Evolutionary conservation across 768 basidiomycete genomes (phyloP).

Genomic region (Tricholoma sp.): DNA sequence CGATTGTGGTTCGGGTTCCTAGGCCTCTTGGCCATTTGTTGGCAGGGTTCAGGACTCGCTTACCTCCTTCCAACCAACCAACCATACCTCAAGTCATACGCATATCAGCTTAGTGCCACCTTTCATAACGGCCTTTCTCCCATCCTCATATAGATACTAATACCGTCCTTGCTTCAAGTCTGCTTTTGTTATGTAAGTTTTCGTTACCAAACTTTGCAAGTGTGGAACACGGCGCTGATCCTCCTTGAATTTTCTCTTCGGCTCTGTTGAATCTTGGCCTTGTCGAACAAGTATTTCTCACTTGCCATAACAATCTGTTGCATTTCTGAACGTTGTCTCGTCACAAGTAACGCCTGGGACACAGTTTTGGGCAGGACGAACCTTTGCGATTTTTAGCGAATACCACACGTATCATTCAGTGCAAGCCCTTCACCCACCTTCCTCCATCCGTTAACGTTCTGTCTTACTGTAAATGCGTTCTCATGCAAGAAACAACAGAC

Average conservation of each 20-base stretch:
- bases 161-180: slow-evolving; percentile 8
- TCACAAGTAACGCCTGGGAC: slow-evolving; percentile 4
- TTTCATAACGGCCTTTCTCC: neutral
- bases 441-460: slow-evolving; percentile 17
- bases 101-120: neutral
- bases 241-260: slow-evolving; percentile 5
- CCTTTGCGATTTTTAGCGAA: slow-evolving; percentile 28
- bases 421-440: slow-evolving; percentile 19
- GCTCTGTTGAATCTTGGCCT: slow-evolving; percentile 4
- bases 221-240: slow-evolving; percentile 12
- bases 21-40: slow-evolving; percentile 12
- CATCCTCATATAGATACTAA: slow-evolving; percentile 8
- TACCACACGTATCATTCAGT: slow-evolving; percentile 29
- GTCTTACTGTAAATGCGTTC: slow-evolving; percentile 33
- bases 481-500: slow-evolving; percentile 42
- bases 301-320: slow-evolving; percentile 4
- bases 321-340: slow-evolving; percentile 13
- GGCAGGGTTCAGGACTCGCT: slow-evolving; percentile 7
- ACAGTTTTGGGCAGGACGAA: slow-evolving; percentile 19
- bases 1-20: slow-evolving; percentile 15
- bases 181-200: slow-evolving; percentile 30
- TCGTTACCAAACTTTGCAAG: slow-evolving; percentile 9
- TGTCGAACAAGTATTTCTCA: slow-evolving; percentile 1
- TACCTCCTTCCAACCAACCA: slow-evolving; percentile 10
- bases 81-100: slow-evolving; percentile 3